These are phyloP conservation scores for Fraxinus quadrangulata DNA, from an alignment of 257 asterid genomes.

Conservation along the genomic window DNA sequence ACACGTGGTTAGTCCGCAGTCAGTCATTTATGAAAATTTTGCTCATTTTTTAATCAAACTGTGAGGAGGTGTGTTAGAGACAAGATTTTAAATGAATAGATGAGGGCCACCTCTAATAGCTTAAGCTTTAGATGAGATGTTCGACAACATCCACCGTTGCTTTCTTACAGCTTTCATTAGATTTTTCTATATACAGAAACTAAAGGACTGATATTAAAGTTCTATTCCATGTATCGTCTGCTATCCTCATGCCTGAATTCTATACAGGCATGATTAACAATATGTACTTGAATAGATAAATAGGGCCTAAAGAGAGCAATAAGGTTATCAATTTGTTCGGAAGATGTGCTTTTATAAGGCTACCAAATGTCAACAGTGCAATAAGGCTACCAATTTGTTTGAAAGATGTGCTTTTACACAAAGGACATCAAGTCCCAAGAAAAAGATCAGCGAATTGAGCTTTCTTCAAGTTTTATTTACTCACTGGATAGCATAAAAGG, in stretches of 20 bases:
- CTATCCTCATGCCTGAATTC: not conserved
- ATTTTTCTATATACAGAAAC: not conserved
- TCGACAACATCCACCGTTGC: not conserved
- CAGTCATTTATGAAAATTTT: not conserved
- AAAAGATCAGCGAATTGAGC: not conserved
- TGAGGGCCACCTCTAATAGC: not conserved
- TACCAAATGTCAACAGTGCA: not conserved
- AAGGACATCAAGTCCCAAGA: not conserved
- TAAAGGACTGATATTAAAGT: not conserved
- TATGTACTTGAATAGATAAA: not conserved
- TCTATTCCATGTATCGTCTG: not conserved
- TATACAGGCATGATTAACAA: not conserved
- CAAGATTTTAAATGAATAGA: not conserved
- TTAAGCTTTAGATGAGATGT: not conserved
- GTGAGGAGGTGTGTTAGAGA: not conserved
- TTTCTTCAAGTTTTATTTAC: slow-evolving; percentile 1
- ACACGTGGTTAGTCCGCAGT: not conserved
- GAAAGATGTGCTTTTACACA: not conserved
- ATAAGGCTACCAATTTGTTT: not conserved
- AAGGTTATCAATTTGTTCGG: not conserved
- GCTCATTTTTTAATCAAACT: not conserved
- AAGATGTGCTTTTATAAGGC: no score
- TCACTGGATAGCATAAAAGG: not conserved
- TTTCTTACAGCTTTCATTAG: not conserved
- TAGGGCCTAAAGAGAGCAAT: not conserved